A percentile compares a stretch with the other conserved stretches of the same genome.
Evolutionary conservation across 73 alveolate species (phyloP).

Genomic region (Symbiodinium natans): DNA sequence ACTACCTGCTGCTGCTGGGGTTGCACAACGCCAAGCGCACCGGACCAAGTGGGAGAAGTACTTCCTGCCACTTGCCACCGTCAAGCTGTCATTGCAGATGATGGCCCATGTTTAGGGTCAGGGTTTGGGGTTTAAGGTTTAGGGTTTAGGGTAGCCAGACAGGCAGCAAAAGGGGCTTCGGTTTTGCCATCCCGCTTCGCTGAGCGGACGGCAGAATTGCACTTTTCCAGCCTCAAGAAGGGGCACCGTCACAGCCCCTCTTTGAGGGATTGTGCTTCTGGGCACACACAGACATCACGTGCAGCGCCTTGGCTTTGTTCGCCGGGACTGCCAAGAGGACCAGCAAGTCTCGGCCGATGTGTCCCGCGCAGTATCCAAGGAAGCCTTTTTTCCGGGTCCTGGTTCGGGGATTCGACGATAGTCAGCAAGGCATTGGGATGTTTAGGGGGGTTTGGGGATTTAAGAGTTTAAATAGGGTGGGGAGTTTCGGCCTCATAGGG

Average conservation of each 20-base stretch:
- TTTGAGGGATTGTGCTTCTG: background rate
- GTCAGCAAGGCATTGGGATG: background rate
- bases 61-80: background rate
- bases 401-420: background rate
- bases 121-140: too few relatives aligned
- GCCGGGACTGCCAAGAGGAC: conserved; percentile 4
- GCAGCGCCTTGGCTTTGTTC: background rate
- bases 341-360: background rate
- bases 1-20: too few relatives aligned
- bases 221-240: background rate
- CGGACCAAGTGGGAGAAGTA: background rate
- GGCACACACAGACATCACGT: background rate
- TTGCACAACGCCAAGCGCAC: background rate
- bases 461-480: too few relatives aligned
- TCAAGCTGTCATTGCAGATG: background rate
- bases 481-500: too few relatives aligned
- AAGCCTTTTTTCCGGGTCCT: background rate
- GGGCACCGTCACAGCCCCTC: background rate
- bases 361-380: conserved; percentile 1
- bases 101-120: conserved; percentile 14
- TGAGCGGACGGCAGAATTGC: background rate
- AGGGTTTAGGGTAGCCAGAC: background rate
- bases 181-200: background rate
- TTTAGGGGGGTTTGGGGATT: too few relatives aligned
- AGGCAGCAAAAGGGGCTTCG: background rate